Percentiles rank a stretch among this genome's conserved stretches.
Conservation (phyloP, 1,284 basidiomycete species). For the Singerocomus rubriflavus region DNA sequence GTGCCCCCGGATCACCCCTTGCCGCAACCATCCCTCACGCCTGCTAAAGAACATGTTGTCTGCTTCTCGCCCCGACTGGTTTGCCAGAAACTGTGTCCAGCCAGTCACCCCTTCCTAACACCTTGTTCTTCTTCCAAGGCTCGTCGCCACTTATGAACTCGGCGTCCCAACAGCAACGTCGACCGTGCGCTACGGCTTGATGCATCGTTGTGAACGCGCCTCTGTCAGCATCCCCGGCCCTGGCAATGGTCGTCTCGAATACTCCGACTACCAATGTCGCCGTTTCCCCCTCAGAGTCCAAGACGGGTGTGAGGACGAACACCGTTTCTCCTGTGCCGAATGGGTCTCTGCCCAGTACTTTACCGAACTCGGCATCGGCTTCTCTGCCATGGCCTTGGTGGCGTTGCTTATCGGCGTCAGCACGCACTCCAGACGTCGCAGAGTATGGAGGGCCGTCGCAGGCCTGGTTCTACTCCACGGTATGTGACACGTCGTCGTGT, state of each 20-base stretch:
- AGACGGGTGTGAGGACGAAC: slow-evolving; percentile 62
- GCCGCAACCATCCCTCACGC: background rate
- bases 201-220: slow-evolving; percentile 53
- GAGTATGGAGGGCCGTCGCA: slow-evolving; percentile 72
- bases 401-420: slow-evolving; percentile 65
- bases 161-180: slow-evolving; percentile 47
- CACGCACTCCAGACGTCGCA: slow-evolving; percentile 65
- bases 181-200: slow-evolving; percentile 58
- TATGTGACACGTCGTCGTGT: slow-evolving; percentile 29
- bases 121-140: slow-evolving; percentile 42
- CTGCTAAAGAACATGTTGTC: slow-evolving; percentile 55
- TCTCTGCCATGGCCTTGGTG: slow-evolving; percentile 54
- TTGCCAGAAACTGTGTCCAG: slow-evolving; percentile 27
- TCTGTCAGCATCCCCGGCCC: slow-evolving; percentile 48
- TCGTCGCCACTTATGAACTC: slow-evolving; percentile 48
- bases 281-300: slow-evolving; percentile 58
- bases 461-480: slow-evolving; percentile 60
- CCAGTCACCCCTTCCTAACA: slow-evolving; percentile 17
- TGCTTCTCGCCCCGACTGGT: slow-evolving; percentile 63
- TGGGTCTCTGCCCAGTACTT: slow-evolving; percentile 72
- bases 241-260: slow-evolving; percentile 43
- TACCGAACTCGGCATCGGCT: slow-evolving; percentile 59
- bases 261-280: slow-evolving; percentile 59
- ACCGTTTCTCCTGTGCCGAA: slow-evolving; percentile 56
- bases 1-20: slow-evolving; percentile 22